Base-by-base conservation (phyloP, 176 grass and related monocot genomes). In the Carex pumila region DNA sequence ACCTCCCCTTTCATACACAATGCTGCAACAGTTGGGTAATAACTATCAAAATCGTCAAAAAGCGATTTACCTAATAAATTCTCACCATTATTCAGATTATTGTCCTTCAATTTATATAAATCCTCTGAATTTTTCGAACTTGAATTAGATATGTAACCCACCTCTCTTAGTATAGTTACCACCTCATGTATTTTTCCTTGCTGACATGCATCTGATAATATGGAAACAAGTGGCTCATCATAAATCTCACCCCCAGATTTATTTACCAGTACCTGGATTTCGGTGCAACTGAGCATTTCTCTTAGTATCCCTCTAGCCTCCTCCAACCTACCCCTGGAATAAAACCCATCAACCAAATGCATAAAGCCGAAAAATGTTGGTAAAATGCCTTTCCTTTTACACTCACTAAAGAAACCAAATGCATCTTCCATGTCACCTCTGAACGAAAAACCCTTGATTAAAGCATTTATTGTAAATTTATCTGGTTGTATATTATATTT, bases 341-440 rank as follows among this genome's bases (percentile, higher is more conserved):
- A 94, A 18, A 97, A 84, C 75, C 92, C 94, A 87, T 91, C 91
- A 29, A 91, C 39, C 45, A 97, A 82, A 79, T 89, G 88, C 87
- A 94, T 78, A 49, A 92, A 97, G 66, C 94, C 94, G 17, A 97
- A 84, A 84, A 94, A 97, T 89, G 94, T 90, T 83, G 94, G 94
- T 59, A 74, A 52, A 64, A 88, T 84, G 10, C 81, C 87, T 84
- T 80, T 89, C 73, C 59, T 86, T 72, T 2, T 77, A 84, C 87
- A 88, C 80, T 91, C 88, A 89, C 12, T 87, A 83, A 89, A 97
- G 85, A 94, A 91, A 19, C 43, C 6, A 83, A 94, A 86, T 73
- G 90, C 92, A 80, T 88, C 83, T 88, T 97, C 94, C 84, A 83
- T 86, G 19, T 97, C 87, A 60, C 92, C 92, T 89, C 88, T 90